phyloP scores from a whole-genome alignment of 176 grass and related monocot genomes.

The Eleusine indica region DNA sequence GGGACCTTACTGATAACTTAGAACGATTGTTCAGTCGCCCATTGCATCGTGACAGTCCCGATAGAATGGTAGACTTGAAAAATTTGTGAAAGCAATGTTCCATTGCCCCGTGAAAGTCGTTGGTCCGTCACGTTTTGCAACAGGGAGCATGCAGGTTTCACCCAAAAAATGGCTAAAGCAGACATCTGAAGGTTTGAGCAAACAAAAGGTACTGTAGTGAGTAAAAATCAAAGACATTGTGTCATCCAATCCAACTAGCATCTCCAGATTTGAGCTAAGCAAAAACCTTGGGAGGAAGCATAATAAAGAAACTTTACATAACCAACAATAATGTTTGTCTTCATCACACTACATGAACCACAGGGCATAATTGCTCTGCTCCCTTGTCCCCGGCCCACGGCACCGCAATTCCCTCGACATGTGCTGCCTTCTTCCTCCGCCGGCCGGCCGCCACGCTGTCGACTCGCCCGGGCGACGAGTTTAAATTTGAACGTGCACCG shows the following conservation, averaged over 20 bases:
- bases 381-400: not conserved
- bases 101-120: not conserved
- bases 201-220: not conserved
- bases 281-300: not conserved
- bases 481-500: slow-evolving; percentile 46
- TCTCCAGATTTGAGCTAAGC: not conserved
- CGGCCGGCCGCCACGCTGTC: not conserved
- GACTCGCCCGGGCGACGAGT: not conserved
- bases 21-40: too few relatives aligned
- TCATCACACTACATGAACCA: not conserved
- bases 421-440: not conserved
- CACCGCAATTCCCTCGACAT: not conserved
- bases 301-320: not conserved
- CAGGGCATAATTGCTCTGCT: not conserved
- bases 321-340: not conserved
- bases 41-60: too few relatives aligned
- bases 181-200: too few relatives aligned
- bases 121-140: not conserved
- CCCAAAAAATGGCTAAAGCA: not conserved
- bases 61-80: too few relatives aligned
- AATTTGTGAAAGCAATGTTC: too few relatives aligned
- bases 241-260: too few relatives aligned
- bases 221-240: too few relatives aligned
- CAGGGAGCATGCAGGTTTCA: not conserved
- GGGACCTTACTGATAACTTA: too few relatives aligned